Percentiles rank a stretch among this genome's conserved stretches.
Conservation (phyloP, 192 early-diverging fungal species). For the Gonapodya prolifera region DNA sequence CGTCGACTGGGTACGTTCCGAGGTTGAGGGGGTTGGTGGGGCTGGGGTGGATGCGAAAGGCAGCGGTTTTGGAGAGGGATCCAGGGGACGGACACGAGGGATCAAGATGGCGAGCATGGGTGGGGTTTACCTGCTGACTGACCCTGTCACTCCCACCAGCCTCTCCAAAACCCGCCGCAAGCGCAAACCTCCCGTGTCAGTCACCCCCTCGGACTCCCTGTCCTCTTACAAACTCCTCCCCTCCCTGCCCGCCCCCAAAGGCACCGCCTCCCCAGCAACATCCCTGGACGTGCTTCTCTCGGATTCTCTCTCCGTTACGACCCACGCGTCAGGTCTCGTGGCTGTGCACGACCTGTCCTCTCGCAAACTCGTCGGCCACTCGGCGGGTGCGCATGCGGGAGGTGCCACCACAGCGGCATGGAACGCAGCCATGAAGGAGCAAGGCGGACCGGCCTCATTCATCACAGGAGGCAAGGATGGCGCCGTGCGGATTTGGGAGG, state of each 20-base stretch:
- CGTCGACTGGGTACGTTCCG: conserved; percentile 34
- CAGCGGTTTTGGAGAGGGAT: neutral
- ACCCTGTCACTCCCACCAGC: too few species aligned
- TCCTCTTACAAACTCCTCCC: conserved; percentile 38
- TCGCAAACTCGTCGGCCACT: conserved; percentile 44
- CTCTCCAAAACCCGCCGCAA: conserved; percentile 59
- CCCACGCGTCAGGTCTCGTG: conserved; percentile 66
- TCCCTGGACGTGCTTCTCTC: conserved; percentile 19
- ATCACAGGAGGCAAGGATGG: conserved; percentile 70
- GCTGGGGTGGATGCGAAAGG: too few species aligned
- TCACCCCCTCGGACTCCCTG: conserved; percentile 54
- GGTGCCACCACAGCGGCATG: conserved; percentile 54
- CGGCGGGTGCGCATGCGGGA: conserved; percentile 56
- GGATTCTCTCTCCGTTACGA: conserved; percentile 56
- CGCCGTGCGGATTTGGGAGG: conserved; percentile 61
- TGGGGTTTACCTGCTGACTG: too few species aligned
- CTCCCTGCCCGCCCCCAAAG: conserved; percentile 25
- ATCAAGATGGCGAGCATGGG: too few species aligned
- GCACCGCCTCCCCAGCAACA: conserved; percentile 53
- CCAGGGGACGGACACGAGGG: too few species aligned
- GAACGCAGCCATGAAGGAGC: conserved; percentile 31
- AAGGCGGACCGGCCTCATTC: conserved; percentile 33
- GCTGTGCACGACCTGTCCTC: conserved; percentile 51
- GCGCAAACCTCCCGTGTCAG: conserved; percentile 59
- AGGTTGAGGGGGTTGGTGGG: too few species aligned